A percentile compares a stretch with the other conserved stretches of the same genome.
Evolutionary conservation across 148 eudicot genomes (phyloP).

Genomic region (Arbutus unedo): DNA sequence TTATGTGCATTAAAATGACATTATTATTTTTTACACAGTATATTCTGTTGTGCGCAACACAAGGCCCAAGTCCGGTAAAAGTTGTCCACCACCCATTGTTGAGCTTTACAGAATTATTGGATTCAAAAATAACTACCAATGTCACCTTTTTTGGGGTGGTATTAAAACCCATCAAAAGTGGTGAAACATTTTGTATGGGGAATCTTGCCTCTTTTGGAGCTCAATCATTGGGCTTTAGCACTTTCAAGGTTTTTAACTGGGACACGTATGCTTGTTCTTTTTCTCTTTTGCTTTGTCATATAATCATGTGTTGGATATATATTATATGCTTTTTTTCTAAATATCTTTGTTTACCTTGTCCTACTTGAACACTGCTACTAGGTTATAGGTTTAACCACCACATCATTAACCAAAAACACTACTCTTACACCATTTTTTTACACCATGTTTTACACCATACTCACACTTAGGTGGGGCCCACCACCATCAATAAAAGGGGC

Average conservation of each 20-base stretch:
- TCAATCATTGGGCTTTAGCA: slow-evolving; percentile 5
- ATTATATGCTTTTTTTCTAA: neutral
- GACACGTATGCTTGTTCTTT: neutral
- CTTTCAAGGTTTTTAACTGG: neutral
- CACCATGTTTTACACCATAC: no score
- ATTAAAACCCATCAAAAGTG: neutral
- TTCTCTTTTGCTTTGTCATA: neutral
- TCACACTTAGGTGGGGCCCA: no score
- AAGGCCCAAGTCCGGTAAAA: neutral
- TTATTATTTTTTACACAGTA: no score
- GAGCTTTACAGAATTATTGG: neutral
- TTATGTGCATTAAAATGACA: no score
- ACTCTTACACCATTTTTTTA: no score
- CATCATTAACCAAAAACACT: no score
- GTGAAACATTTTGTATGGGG: neutral
- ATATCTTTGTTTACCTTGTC: no score
- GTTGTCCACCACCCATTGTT: neutral
- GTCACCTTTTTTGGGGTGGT: neutral
- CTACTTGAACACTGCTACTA: no score
- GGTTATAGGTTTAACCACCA: no score
- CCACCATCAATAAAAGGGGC: no score
- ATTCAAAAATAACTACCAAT: neutral
- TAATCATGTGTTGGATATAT: neutral
- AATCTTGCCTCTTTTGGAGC: neutral
- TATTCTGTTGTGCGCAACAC: no score